Evolutionary conservation across 306 rosid species (phyloP).

Genomic region (Quercus wislizeni): DNA sequence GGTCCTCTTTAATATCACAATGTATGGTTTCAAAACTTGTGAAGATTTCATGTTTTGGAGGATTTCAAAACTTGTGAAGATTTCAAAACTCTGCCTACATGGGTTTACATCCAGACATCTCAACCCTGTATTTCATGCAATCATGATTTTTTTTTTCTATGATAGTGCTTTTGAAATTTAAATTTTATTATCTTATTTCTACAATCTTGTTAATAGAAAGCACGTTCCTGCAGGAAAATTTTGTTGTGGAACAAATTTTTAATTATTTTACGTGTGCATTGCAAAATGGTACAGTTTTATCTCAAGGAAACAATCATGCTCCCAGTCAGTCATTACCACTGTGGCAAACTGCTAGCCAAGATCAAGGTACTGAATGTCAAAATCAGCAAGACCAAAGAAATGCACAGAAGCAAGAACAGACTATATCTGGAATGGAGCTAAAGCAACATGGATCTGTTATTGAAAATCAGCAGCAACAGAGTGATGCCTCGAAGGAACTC

Average conservation of each 20-base stretch:
- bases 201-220: conserved; percentile 8
- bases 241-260: not conserved
- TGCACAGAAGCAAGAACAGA: conserved; percentile 48
- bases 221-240: not conserved
- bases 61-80: not conserved
- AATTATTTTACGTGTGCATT: conserved; percentile 5
- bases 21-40: not conserved
- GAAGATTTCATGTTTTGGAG: not conserved
- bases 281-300: conserved; percentile 34
- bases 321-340: conserved; percentile 53
- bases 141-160: not conserved
- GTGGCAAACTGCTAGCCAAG: conserved; percentile 35
- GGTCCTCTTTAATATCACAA: not conserved
- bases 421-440: conserved; percentile 54
- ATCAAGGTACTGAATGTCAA: conserved; percentile 46
- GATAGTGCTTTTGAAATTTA: not conserved
- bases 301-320: conserved; percentile 56
- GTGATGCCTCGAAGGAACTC: conserved; percentile 41
- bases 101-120: not conserved
- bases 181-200: conserved; percentile 1
- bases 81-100: not conserved
- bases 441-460: conserved; percentile 43
- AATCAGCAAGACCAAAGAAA: conserved; percentile 48
- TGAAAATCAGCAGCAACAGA: conserved; percentile 44
- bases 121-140: not conserved